These are phyloP conservation scores for Paramecium caudatum DNA, from an alignment of 73 alveolate genomes.

Conservation along the genomic window DNA sequence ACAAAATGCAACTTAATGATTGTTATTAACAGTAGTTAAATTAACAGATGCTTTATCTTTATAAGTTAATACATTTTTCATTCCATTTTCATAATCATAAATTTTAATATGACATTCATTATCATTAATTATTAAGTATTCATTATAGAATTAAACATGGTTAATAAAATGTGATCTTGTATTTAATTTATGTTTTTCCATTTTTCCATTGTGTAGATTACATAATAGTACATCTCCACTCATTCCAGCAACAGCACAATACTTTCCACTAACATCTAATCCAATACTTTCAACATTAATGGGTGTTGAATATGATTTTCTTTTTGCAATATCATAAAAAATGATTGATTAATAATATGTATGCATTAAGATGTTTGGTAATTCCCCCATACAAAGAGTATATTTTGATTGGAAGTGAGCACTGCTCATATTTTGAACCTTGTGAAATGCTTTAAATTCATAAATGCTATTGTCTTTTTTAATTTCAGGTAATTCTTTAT, in stretches of 20 bases:
- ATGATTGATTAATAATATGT: background rate
- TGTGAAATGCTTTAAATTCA: constrained; percentile 18
- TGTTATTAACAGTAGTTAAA: background rate
- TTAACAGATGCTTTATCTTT: constrained; percentile 34
- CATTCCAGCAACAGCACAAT: constrained; percentile 61
- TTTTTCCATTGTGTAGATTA: background rate
- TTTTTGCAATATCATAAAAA: constrained; percentile 16
- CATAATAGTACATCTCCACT: background rate
- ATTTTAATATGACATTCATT: background rate
- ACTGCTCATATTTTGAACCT: background rate
- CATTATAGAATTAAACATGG: constrained; percentile 20
- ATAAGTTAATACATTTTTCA: background rate
- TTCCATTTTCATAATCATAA: constrained; percentile 41
- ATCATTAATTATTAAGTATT: background rate
- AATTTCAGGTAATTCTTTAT: background rate
- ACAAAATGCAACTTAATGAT: constrained; percentile 39
- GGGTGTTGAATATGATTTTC: background rate
- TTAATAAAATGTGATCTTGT: background rate
- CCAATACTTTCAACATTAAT: constrained; percentile 17
- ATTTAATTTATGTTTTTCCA: background rate
- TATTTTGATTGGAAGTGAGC: constrained; percentile 60
- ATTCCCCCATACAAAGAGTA: background rate
- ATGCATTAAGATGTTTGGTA: constrained; percentile 22
- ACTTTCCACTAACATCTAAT: background rate
- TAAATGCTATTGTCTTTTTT: background rate